These are phyloP conservation scores for Aspergillus novofumigatus DNA, from an alignment of 2,329 filamentous ascomycete genomes.

Conservation along the genomic window DNA sequence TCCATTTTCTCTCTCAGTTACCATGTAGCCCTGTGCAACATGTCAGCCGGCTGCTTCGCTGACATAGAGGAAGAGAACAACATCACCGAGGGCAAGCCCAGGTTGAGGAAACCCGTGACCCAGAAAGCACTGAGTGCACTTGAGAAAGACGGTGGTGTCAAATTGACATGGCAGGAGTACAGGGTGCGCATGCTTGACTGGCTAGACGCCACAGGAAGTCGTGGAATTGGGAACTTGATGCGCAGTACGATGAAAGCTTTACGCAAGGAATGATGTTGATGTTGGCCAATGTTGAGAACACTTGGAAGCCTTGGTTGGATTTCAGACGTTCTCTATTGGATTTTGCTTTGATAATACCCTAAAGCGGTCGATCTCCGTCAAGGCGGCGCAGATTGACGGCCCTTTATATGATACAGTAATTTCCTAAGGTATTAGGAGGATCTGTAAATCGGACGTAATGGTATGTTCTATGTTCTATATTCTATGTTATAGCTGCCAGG, in stretches of 20 bases:
- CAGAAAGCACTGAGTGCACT: constrained; percentile 62
- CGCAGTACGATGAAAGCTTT: constrained; percentile 77
- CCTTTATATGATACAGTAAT: not conserved
- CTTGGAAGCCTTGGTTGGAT: not conserved
- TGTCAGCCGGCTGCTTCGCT: constrained; percentile 47
- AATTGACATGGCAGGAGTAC: constrained; percentile 69
- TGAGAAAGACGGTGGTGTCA: constrained; percentile 61
- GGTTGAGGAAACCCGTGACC: constrained; percentile 56
- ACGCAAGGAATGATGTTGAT: constrained; percentile 42
- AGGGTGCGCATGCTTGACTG: constrained; percentile 66
- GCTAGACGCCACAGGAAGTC: constrained; percentile 60
- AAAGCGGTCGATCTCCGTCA: not conserved
- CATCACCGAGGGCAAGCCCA: constrained; percentile 19
- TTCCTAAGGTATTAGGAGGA: too few species aligned
- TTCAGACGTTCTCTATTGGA: not conserved
- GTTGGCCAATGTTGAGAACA: not conserved
- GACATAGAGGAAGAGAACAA: constrained; percentile 45
- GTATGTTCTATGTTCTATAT: too few species aligned
- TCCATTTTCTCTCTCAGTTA: constrained; percentile 47
- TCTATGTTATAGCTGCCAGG: not conserved
- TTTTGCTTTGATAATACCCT: not conserved
- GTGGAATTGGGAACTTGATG: constrained; percentile 67
- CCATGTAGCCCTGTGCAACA: constrained; percentile 42
- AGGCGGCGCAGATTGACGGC: not conserved
- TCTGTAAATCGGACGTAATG: too few species aligned